Evolutionary conservation across 345 rosid species (phyloP), one percentile per base, ranked within the genome.

Genomic region (Camelina laxa): DNA sequence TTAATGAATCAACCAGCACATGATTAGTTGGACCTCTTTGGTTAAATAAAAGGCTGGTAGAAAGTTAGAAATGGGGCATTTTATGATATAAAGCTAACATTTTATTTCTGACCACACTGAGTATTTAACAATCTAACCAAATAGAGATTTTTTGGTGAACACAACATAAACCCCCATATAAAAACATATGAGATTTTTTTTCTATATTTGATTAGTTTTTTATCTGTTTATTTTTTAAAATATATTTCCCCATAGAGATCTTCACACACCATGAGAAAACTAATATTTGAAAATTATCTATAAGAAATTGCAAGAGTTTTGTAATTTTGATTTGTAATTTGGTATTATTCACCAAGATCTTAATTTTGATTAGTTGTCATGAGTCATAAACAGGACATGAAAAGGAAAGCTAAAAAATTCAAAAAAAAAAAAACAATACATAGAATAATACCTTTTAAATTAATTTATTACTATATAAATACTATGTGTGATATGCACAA

Each of bases 311-410:
- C 2, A 22, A 22, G 24, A 22, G 2, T 22, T 22, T 22, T 22
- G 24, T 22, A n/a, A n/a, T n/a, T n/a, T n/a, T n/a, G n/a, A n/a
- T n/a, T n/a, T n/a, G n/a, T n/a, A n/a, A n/a, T n/a, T n/a, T n/a
- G n/a, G n/a, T n/a, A n/a, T n/a, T n/a, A 22, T 22, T 56, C 44
- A 42, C 55, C 15, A 57, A 57, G 13, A 9, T 48, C n/a, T n/a
- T n/a, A n/a, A 6, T 1, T 49, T 35, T 75, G 80, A 74, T 89
- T 81, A 76, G 75, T 62, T 76, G 75, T 70, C 80, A 69, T 69
- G 70, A 61, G 13, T 36, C 67, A 75, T 44, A 70, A 75, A 31
- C 64, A 76, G 53, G 53, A 8, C 51, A 69, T 24, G 42, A 69
- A 61, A 75, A 62, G 42, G 58, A 69, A 69, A 76, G 14, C 30